These are phyloP conservation scores for Diaporthe aspalathi DNA, from an alignment of 2,329 filamentous ascomycete genomes.

Conservation along the genomic window DNA sequence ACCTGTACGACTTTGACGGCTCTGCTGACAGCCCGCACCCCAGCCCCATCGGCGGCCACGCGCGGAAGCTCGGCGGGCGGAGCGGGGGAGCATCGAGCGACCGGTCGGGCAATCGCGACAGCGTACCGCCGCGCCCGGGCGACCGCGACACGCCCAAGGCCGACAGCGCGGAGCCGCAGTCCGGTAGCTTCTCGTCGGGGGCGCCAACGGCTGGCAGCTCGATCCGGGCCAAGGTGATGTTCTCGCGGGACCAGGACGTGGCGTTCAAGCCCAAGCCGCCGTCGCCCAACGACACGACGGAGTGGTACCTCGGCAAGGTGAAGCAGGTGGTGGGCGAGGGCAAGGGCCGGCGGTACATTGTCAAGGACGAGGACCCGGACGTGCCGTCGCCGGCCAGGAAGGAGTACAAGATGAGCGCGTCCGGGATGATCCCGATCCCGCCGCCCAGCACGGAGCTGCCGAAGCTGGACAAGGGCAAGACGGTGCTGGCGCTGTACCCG, in stretches of 20 bases:
- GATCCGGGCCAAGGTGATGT: slow-evolving; percentile 64
- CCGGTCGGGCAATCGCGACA: slow-evolving; percentile 45
- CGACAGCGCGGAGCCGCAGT: slow-evolving; percentile 67
- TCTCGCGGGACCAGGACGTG: slow-evolving; percentile 72
- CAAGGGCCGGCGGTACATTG: slow-evolving; percentile 81
- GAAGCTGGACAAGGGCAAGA: slow-evolving; percentile 74
- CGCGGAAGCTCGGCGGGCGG: slow-evolving; percentile 51
- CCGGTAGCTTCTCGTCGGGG: slow-evolving; percentile 41
- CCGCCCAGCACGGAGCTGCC: slow-evolving; percentile 64
- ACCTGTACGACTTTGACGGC: slow-evolving; percentile 58
- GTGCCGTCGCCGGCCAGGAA: slow-evolving; percentile 70
- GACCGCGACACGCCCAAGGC: slow-evolving; percentile 67
- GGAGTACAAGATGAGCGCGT: slow-evolving; percentile 77
- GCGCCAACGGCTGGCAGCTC: slow-evolving; percentile 50
- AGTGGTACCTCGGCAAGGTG: slow-evolving; percentile 83
- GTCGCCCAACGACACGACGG: slow-evolving; percentile 60
- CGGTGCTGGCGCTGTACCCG: slow-evolving; percentile 82
- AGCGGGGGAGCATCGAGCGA: slow-evolving; percentile 46
- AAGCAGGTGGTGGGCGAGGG: slow-evolving; percentile 80
- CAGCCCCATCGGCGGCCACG: slow-evolving; percentile 51
- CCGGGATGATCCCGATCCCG: slow-evolving; percentile 82
- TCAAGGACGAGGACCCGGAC: slow-evolving; percentile 83
- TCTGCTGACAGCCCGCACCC: slow-evolving; percentile 56
- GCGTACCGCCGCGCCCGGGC: slow-evolving; percentile 50
- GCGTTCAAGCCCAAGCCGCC: slow-evolving; percentile 72